phyloP scores from a whole-genome alignment of 73 alveolate genomes.

The Uronychia setigera region DNA sequence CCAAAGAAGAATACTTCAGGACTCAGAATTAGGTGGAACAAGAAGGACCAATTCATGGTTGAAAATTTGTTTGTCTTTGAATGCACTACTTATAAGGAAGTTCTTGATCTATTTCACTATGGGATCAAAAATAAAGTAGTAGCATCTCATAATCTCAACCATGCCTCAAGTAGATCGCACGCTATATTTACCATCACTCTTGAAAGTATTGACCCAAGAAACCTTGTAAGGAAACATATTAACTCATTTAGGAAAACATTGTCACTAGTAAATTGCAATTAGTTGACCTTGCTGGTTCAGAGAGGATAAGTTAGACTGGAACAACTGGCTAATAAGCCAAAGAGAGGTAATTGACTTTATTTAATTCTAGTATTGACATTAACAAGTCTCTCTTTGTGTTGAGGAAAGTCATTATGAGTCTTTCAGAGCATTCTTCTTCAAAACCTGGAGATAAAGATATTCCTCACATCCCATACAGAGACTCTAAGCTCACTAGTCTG shows the following conservation, averaged over 20 bases:
- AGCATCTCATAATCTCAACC: conserved; percentile 75
- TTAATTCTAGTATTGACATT: conserved; percentile 71
- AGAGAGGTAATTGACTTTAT: conserved; percentile 24
- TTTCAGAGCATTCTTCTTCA: conserved; percentile 49
- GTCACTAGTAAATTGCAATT: conserved; percentile 58
- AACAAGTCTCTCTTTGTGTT: conserved; percentile 91
- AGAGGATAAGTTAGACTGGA: conserved; percentile 46
- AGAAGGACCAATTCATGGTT: conserved; percentile 66
- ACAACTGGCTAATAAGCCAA: conserved; percentile 70
- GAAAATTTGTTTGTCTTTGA: conserved; percentile 75
- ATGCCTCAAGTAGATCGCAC: conserved; percentile 76
- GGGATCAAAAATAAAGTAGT: conserved; percentile 76
- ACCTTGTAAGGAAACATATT: conserved; percentile 7
- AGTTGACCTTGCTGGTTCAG: conserved; percentile 66
- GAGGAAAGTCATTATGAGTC: conserved; percentile 89
- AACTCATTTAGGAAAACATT: conserved; percentile 69
- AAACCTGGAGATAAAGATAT: conserved; percentile 5
- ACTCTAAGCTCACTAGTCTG: conserved; percentile 48
- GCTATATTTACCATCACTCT: conserved; percentile 86
- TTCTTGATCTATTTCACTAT: conserved; percentile 62
- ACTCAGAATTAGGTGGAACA: conserved; percentile 74
- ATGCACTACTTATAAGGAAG: conserved; percentile 66
- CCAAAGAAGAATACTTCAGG: conserved; percentile 53
- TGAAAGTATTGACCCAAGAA: conserved; percentile 67
- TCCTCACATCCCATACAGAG: conserved; percentile 56